These are phyloP conservation scores for Paramecium octaurelia DNA, from an alignment of 73 alveolate genomes.

Conservation along the genomic window DNA sequence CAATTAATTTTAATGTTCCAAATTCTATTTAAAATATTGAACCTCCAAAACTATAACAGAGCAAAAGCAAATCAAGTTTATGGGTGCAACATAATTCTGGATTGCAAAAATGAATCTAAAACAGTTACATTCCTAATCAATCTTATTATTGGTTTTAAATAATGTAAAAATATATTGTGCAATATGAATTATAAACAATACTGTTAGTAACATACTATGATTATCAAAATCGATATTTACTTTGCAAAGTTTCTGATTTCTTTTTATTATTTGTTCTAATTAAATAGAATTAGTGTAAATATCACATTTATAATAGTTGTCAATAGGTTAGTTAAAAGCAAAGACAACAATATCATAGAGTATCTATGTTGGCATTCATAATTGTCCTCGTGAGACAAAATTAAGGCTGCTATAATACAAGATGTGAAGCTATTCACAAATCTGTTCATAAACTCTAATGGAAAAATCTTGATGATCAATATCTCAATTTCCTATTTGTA, in stretches of 20 bases:
- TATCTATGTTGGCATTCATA: neutral
- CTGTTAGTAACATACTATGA: neutral
- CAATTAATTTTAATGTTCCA: neutral
- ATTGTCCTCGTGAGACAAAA: neutral
- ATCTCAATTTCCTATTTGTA: neutral
- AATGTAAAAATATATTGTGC: neutral
- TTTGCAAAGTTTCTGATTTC: conserved; percentile 12
- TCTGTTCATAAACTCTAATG: neutral
- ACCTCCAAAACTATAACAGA: neutral
- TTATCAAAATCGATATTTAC: neutral
- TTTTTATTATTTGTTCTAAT: neutral
- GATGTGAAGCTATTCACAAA: neutral
- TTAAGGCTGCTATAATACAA: neutral
- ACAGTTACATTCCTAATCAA: neutral
- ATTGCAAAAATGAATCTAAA: neutral
- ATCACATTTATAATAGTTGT: neutral
- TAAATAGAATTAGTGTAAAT: neutral
- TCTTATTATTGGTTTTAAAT: neutral
- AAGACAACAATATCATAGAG: neutral
- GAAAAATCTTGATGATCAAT: neutral
- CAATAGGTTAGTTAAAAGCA: neutral
- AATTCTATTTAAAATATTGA: neutral
- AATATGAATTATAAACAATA: neutral
- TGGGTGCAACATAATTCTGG: neutral
- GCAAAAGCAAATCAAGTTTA: neutral